Percentiles rank a stretch among this genome's conserved stretches.
Evolutionary conservation across 768 basidiomycete species (phyloP).

Genomic region (Cubamyces sp.): DNA sequence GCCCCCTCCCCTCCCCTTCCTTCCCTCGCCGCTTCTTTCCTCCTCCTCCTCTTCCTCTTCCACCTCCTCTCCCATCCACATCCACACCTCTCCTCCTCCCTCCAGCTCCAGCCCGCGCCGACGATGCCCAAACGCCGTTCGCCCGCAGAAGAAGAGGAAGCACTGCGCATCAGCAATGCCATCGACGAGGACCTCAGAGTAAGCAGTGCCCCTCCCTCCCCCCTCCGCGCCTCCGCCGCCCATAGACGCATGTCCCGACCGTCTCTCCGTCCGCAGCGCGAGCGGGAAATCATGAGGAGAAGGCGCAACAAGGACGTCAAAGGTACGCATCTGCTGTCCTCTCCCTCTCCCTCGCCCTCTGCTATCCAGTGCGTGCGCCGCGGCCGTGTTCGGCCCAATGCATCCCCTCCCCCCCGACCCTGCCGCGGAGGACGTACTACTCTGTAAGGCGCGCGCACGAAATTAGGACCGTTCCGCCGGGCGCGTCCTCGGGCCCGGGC

Average conservation of each 20-base stretch:
- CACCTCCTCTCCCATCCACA: not conserved
- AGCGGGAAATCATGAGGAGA: constrained; percentile 30
- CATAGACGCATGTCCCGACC: not conserved
- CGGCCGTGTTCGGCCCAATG: not conserved
- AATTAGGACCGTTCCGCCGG: not conserved
- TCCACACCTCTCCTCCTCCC: not conserved
- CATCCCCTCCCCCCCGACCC: no score
- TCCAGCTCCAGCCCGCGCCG: not conserved
- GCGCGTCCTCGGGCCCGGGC: not conserved
- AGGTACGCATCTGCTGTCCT: constrained; percentile 24
- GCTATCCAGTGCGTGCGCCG: not conserved
- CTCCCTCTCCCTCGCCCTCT: not conserved
- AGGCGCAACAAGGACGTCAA: constrained; percentile 31
- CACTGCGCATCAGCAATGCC: constrained; percentile 27
- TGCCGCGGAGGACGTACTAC: no score
- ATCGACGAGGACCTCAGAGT: constrained; percentile 33
- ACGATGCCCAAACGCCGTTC: constrained; percentile 19
- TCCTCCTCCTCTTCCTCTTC: not conserved
- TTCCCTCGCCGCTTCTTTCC: not conserved
- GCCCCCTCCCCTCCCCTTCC: not conserved
- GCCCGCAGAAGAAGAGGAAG: constrained; percentile 27
- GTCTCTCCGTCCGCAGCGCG: constrained; percentile 26
- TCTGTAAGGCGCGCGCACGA: not conserved
- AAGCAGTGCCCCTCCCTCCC: not conserved
- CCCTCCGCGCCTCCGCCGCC: not conserved